Conservation (phyloP, 2,329 filamentous ascomycete genomes). For the Tolypocladium pustulatum region DNA sequence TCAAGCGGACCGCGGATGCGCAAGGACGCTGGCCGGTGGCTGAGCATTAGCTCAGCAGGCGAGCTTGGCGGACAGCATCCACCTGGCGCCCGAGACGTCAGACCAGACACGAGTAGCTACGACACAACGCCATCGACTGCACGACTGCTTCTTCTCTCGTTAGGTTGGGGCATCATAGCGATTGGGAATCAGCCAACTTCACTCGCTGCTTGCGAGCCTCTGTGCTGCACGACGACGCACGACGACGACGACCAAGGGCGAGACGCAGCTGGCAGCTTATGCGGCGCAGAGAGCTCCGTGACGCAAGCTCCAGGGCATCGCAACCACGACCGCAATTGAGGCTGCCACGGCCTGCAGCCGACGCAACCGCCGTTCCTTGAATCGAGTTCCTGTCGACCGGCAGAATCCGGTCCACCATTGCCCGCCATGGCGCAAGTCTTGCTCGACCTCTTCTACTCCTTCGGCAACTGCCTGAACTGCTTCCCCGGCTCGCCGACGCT, state of each 20-base stretch:
- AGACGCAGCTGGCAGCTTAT: neutral
- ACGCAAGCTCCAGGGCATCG: neutral
- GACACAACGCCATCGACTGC: neutral
- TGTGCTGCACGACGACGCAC: neutral
- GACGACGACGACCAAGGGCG: neutral
- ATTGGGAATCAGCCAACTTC: neutral
- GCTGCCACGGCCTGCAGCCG: neutral
- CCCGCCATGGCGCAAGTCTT: constrained; percentile 67
- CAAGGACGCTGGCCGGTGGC: neutral
- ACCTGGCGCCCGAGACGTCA: neutral
- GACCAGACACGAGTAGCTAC: neutral
- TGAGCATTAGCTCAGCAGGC: neutral
- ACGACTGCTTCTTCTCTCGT: neutral
- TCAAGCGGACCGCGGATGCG: neutral
- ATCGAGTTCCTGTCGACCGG: neutral
- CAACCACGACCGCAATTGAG: neutral
- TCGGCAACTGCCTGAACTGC: constrained; percentile 92
- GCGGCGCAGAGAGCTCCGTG: neutral
- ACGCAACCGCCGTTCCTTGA: neutral
- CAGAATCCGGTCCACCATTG: neutral
- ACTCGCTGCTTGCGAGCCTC: neutral
- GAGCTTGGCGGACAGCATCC: neutral
- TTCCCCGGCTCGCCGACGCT: constrained; percentile 90
- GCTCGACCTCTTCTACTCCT: constrained; percentile 79
- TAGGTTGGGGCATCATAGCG: neutral